Evolutionary conservation across 305 asterid genomes (phyloP).

Genomic region (Ilex paraguariensis): DNA sequence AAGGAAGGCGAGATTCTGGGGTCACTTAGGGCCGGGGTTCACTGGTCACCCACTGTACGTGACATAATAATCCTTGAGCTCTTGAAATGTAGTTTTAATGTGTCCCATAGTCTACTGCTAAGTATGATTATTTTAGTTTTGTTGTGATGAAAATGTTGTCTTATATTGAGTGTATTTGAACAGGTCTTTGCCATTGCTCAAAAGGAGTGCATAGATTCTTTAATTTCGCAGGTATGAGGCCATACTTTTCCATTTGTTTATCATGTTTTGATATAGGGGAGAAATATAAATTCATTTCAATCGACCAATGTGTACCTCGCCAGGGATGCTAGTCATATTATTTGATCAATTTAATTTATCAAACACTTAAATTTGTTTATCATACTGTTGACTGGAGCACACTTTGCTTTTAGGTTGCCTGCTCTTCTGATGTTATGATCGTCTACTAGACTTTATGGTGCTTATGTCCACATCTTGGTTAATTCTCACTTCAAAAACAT

Average conservation of each 20-base stretch:
- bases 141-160: background rate
- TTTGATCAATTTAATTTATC: no score
- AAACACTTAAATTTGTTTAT: no score
- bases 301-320: no score
- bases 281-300: no score
- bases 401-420: no score
- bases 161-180: background rate
- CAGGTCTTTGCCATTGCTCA: slow-evolving; percentile 96
- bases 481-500: no score
- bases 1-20: slow-evolving; percentile 88
- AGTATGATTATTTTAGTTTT: background rate
- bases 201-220: slow-evolving; percentile 81
- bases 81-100: slow-evolving; percentile 2
- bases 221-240: slow-evolving; percentile 78
- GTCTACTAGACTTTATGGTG: no score
- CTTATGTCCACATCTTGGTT: no score
- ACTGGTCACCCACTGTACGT: slow-evolving; percentile 97
- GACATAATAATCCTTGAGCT: slow-evolving; percentile 13
- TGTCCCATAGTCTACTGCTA: background rate
- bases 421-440: no score
- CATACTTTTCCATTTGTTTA: background rate
- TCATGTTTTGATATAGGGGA: background rate
- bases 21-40: slow-evolving; percentile 93
- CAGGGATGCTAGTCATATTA: no score
- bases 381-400: no score